Evolutionary conservation across 2,329 filamentous ascomycete species (phyloP), one percentile per base, ranked within the genome.

Genomic region (Podosphaera fusca): DNA sequence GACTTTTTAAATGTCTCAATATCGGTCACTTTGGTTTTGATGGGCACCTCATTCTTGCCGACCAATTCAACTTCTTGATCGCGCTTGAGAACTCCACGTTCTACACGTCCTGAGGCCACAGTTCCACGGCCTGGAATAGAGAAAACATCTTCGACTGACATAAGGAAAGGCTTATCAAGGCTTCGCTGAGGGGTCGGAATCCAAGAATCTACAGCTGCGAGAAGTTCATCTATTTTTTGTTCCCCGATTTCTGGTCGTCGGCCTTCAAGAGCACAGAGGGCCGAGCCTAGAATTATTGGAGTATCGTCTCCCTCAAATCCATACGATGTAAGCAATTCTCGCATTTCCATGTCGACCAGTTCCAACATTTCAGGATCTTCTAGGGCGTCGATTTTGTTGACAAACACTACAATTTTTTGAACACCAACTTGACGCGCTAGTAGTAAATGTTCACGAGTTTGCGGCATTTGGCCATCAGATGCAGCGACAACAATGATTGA

Each of bases 1-100:
- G 88, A 94, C 81, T 98, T 98, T 80, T 96, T 95, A 80, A 98
- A 98, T 63, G 90, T 98, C 78, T 98, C 92, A 65, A 98, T 96
- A 69, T 98, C 94, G 68, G 92, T 98, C 63, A 98, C 90, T 79
- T 95, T 96, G 72, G 92, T 96, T 82, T 94, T 95, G 77, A 96
- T 86, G 63, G 87, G 74, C 51, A 81, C 78, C 58, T 74, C 72
- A 64, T 83, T 81, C 76, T 92, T 94, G 70, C 92, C 92, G 60
- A 98, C 79, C 62, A 98, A 80, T 77, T 98, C 92, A 63, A 98
- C 81, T 69, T 98, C 92, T 62, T 82, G 78, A 70, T 98, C 92
- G 73, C 81, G 87, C 85, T 95, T 96, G 68, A 98, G 75, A 58
- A 80, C 72, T 75, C 92, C 92, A 70, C 92, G 90, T 81, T 96